These are phyloP conservation scores for Earliella scabrosa DNA, from an alignment of 1,284 basidiomycete species.

Conservation along the genomic window DNA sequence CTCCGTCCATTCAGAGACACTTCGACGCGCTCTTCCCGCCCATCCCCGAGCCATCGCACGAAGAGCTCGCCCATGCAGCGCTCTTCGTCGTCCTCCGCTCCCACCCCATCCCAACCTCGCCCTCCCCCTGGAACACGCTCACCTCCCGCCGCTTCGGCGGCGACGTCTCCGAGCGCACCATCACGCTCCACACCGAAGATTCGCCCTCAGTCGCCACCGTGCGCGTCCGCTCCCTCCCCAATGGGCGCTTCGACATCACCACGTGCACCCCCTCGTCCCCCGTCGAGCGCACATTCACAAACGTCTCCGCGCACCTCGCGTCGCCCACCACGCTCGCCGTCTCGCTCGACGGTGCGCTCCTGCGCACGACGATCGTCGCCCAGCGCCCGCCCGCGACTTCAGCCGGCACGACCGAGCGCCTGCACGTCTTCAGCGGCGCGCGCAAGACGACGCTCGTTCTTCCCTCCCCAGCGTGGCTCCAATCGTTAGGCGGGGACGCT, in stretches of 20 bases:
- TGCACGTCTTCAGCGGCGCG: slow-evolving; percentile 71
- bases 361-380: slow-evolving; percentile 72
- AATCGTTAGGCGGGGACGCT: slow-evolving; percentile 62
- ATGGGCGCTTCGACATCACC: slow-evolving; percentile 57
- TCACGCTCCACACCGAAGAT: slow-evolving; percentile 62
- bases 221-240: slow-evolving; percentile 46
- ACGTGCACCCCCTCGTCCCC: slow-evolving; percentile 43
- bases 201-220: slow-evolving; percentile 46
- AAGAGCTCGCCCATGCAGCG: slow-evolving; percentile 78
- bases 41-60: slow-evolving; percentile 56
- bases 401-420: slow-evolving; percentile 61
- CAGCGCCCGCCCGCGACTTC: slow-evolving; percentile 57
- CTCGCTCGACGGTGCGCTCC: slow-evolving; percentile 50
- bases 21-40: slow-evolving; percentile 77
- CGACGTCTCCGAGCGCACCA: slow-evolving; percentile 63
- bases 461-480: slow-evolving; percentile 68
- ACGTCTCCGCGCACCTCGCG: slow-evolving; percentile 57
- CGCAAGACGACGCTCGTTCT: slow-evolving; percentile 63
- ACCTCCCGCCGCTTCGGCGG: slow-evolving; percentile 78
- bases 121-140: slow-evolving; percentile 72
- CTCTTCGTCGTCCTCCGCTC: slow-evolving; percentile 77
- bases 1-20: slow-evolving; percentile 75
- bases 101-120: slow-evolving; percentile 36
- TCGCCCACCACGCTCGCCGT: slow-evolving; percentile 54
- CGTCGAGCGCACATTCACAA: slow-evolving; percentile 45